phyloP scores from a whole-genome alignment of 352 stramenopile genomes.

The Phytophthora ramorum region DNA sequence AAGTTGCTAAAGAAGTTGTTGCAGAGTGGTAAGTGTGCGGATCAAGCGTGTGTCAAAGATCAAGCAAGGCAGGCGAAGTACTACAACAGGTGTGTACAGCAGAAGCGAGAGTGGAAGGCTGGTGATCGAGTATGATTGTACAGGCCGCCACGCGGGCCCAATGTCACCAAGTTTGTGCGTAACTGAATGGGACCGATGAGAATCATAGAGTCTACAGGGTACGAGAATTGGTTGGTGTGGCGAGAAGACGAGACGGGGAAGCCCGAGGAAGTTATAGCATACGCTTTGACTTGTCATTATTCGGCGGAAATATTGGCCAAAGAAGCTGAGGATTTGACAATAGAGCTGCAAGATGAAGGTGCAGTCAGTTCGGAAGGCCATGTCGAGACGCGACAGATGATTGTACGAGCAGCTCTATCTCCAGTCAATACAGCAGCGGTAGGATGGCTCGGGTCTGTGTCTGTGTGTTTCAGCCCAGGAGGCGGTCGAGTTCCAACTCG shows the following conservation, averaged over 20 bases:
- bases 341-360: slow-evolving; percentile 3
- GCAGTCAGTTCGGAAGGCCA: neutral
- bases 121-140: slow-evolving; percentile 1
- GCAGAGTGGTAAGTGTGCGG: neutral
- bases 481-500: too few relatives aligned
- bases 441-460: too few relatives aligned
- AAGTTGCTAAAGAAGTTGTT: neutral
- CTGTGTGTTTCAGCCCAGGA: too few relatives aligned
- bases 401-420: neutral
- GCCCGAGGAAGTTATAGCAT: slow-evolving; percentile 1
- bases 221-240: slow-evolving; percentile 1
- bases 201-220: neutral
- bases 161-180: slow-evolving; percentile 4
- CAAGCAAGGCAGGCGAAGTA: neutral
- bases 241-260: neutral
- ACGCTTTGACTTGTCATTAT: slow-evolving; percentile 3
- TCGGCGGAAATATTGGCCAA: neutral
- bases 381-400: neutral
- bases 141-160: neutral
- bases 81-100: neutral
- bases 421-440: neutral
- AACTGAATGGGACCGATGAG: slow-evolving; percentile 1
- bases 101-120: neutral
- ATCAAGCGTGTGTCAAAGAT: neutral
- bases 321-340: neutral